A percentile compares a stretch with the other conserved stretches of the same genome.
Evolutionary conservation across 2,329 filamentous ascomycete genomes (phyloP).

Genomic region (Pestalotiopsis fici): DNA sequence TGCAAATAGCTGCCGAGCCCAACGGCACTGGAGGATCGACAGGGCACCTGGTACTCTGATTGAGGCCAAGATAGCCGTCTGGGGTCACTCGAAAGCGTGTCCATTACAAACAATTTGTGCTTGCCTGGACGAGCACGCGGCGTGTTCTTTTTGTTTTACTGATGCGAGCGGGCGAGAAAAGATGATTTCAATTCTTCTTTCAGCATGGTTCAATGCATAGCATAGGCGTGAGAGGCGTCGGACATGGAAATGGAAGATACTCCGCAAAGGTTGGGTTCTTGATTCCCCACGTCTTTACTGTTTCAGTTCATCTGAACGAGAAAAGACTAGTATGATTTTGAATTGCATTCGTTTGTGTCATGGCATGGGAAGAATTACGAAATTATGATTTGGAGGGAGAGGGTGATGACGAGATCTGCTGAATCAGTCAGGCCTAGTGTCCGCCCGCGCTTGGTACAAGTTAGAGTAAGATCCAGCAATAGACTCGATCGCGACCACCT

Average conservation of each 20-base stretch:
- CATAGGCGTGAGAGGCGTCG: constrained; percentile 23
- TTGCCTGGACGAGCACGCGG: neutral
- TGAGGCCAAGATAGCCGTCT: neutral
- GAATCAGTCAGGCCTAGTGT: neutral
- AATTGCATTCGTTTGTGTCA: neutral
- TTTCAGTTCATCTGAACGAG: neutral
- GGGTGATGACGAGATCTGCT: neutral
- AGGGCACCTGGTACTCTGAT: neutral
- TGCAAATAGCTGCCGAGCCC: constrained; percentile 41
- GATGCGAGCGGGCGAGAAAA: neutral
- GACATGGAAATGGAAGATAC: neutral
- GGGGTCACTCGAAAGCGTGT: neutral
- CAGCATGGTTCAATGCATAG: constrained; percentile 21
- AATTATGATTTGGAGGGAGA: neutral
- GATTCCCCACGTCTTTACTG: neutral
- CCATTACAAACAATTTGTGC: neutral
- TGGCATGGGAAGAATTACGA: neutral
- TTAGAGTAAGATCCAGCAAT: neutral
- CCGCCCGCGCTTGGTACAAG: neutral
- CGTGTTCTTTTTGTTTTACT: too few species aligned
- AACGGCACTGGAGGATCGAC: constrained; percentile 27
- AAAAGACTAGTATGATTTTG: neutral
- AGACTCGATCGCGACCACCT: neutral
- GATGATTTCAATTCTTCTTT: neutral
- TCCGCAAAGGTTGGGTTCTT: neutral